Evolutionary conservation across 352 stramenopile genomes (phyloP).

Genomic region (Pythium dissotocum): DNA sequence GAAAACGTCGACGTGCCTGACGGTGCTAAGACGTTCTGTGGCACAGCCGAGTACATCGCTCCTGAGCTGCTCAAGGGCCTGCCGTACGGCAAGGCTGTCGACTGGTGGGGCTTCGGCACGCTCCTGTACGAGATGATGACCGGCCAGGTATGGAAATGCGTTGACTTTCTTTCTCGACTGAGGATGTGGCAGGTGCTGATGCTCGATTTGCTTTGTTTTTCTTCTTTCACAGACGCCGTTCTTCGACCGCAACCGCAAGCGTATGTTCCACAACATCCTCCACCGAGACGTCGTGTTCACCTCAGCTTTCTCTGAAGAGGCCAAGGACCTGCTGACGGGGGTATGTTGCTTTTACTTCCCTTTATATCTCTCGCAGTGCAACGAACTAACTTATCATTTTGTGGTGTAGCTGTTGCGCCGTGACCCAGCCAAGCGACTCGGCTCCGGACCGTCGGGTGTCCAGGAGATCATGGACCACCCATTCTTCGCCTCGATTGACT

Average conservation of each 20-base stretch:
- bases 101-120: conserved; percentile 94
- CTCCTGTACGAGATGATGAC: conserved; percentile 96
- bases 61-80: conserved; percentile 89
- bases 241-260: conserved; percentile 94
- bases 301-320: conserved; percentile 86
- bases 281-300: conserved; percentile 88
- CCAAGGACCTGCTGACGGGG: conserved; percentile 77
- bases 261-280: conserved; percentile 95
- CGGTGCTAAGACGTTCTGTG: conserved; percentile 92
- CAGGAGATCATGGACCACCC: conserved; percentile 90
- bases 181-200: neutral
- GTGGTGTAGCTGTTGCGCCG: conserved; percentile 62
- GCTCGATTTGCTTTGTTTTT: neutral
- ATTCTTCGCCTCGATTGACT: conserved; percentile 89
- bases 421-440: conserved; percentile 82
- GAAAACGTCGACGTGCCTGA: conserved; percentile 88
- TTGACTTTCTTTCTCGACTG: neutral
- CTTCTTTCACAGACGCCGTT: conserved; percentile 83
- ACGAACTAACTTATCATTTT: conserved; percentile 11
- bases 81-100: conserved; percentile 89
- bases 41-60: conserved; percentile 93
- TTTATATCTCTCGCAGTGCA: neutral
- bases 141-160: conserved; percentile 40
- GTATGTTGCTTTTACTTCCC: conserved; percentile 35
- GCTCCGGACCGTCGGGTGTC: conserved; percentile 75